Evolutionary conservation across 1,284 basidiomycete species (phyloP), one percentile per base, ranked within the genome.

Genomic region (Microbotryum saponariae): DNA sequence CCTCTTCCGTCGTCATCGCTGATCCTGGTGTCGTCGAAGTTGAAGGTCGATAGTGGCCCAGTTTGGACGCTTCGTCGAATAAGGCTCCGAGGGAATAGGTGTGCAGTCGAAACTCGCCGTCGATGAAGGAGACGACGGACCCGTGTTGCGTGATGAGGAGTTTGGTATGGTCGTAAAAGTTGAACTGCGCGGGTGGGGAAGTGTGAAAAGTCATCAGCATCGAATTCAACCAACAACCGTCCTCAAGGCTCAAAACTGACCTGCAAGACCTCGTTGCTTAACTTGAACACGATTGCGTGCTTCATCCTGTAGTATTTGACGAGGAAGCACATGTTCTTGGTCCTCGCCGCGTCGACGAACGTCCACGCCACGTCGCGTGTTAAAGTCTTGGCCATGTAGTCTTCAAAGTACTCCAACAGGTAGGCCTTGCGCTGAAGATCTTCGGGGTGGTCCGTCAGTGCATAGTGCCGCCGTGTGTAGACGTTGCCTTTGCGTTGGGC

Each of bases 81-180:
- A 97, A 78, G 61, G 87, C 83, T 53, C 81, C 80, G 54, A 97
- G 79, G 14, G 83, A 82, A 81, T 85, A 89, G 29, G 85, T 85
- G 47, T 84, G 84, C 72, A 93, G 78, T 53, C 81, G 80, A 77
- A 91, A 90, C 72, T 87, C 82, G 77, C 89, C 91, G 80, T 91
- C 89, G 72, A 97, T 93, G 74, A 92, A 85, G 4, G 89, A 88
- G 52, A 97, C 80, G 18, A 87, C 78, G 25, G 87, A 79, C 1
- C 88, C 93, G 42, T 86, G 80, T 2, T 84, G 82, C 8, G 90
- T 91, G 58, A 97, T 79, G 64, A 98, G 86, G 61, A 97, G 78
- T 76, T 98, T 98, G 47, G 89, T 88, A 78, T 98, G 94, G 77
- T 98, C 94, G 77, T 90, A 91, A 76, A 97, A 97, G 80, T 97